Evolutionary conservation across 2,329 filamentous ascomycete species (phyloP), one percentile per base, ranked within the genome.

Genomic region (Cyclaneusma minus): DNA sequence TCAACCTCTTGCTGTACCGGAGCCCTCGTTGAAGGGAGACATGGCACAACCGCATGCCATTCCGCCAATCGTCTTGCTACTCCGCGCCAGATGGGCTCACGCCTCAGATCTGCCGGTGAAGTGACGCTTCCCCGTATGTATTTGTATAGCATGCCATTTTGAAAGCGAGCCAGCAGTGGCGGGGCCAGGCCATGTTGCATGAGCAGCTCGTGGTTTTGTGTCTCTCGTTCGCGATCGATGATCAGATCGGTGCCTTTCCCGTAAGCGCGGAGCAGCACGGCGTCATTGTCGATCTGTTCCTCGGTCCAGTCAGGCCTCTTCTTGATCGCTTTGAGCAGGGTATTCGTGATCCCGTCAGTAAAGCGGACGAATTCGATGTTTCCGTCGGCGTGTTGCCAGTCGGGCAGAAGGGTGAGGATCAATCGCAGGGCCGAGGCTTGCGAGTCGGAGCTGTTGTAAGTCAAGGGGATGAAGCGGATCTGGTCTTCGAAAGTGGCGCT

Each of bases 321-420:
- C 49, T 82, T 81, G 45, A 79, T 55, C n/a, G 75, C 73, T 50
- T 85, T 85, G 36, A 84, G 62, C 25, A 87, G 60, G 25, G 85
- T 95, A 55, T 98, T 98, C 39, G 89, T 98, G 56, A 95, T 98
- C 47, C 89, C 89, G 45, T 98, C 89, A 20, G 84, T 98, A 59
- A 95, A 98, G 37, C 80, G 76, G 39, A 83, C 65, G 47, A 95
- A 82, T 44, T 89, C 74, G 42, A 98, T 65, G 22, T 75, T 68
- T 30, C 80, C 78, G 37, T 74, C 70, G 18, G 67, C 59, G 24
- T 66, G 64, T 39, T 72, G 64, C 89, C 89, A 98, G 42, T 91
- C 72, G 7, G 85, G 85, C 32, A 76, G 68, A 34, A 94, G 62
- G 15, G 80, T 68, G 40, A 83, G 61, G 43, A 94, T 74, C 36